phyloP scores from a whole-genome alignment of 305 asterid species.

The Striga hermonthica region DNA sequence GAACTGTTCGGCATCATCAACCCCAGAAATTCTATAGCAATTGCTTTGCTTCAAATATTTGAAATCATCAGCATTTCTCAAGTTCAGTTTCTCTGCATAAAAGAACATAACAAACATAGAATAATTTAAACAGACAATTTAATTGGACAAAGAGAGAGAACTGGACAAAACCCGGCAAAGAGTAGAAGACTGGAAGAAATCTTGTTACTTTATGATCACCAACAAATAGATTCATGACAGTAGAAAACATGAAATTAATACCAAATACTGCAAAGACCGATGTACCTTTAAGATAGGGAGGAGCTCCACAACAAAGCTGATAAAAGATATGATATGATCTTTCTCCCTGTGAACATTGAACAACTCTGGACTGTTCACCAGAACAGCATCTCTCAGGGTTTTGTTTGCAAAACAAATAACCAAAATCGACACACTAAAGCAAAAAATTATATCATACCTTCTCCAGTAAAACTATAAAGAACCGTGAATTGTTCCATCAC shows the following conservation, averaged over 20 bases:
- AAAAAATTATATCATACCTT: slow-evolving; percentile 53
- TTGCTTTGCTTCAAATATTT: slow-evolving; percentile 66
- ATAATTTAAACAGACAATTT: slow-evolving; percentile 4
- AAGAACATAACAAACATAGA: slow-evolving; percentile 1
- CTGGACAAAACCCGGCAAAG: background rate
- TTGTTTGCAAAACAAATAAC: slow-evolving; percentile 15
- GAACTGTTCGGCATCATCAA: slow-evolving; percentile 84
- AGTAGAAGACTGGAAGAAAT: background rate
- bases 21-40: slow-evolving; percentile 66
- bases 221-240: slow-evolving; percentile 1
- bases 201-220: background rate
- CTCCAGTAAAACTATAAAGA: slow-evolving; percentile 69
- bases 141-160: background rate
- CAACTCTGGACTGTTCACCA: slow-evolving; percentile 76
- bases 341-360: slow-evolving; percentile 79
- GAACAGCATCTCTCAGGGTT: slow-evolving; percentile 33
- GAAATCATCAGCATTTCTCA: slow-evolving; percentile 60
- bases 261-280: background rate
- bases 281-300: slow-evolving; percentile 63
- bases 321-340: slow-evolving; percentile 86
- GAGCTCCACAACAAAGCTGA: slow-evolving; percentile 91
- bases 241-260: background rate
- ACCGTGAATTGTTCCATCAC: slow-evolving; percentile 28
- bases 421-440: slow-evolving; percentile 19
- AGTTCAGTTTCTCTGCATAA: slow-evolving; percentile 57